Evolutionary conservation across 2,329 filamentous ascomycete species (phyloP), one percentile per base, ranked within the genome.

Genomic region (Mycocentrospora acerina): DNA sequence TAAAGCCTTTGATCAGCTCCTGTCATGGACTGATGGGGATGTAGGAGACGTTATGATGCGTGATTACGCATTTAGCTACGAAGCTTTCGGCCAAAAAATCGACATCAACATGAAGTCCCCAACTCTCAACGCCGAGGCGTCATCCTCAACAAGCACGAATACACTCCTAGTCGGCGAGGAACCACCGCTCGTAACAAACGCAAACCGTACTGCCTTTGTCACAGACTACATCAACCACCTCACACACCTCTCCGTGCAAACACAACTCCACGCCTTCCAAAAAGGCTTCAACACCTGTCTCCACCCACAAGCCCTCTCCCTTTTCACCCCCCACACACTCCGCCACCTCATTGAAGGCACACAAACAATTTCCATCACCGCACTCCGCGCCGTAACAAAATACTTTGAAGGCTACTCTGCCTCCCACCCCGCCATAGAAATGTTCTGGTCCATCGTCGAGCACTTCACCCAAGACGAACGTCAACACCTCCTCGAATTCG

Each of bases 151-250:
- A 7, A 12, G 4, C 15, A 11, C n/a, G 7, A 11, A 17, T 31
- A 32, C 28, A 3, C 31, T 3, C 33, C 33, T 13, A 44, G 35
- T 27, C 15, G 29, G 33, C 16, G 31, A 13, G 16, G 81, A 86
- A 46, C 79, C 86, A 1, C 77, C 80, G 1, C 71, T 88, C n/a
- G 89, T 97, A 17, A 95, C 88, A 0, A 83, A 85, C 51, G 78
- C 77, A 25, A 96, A 94, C 62, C 82, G 90, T 29, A 76, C 83
- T 35, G 77, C 81, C 19, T 98, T 89, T 54, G 83, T 95, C 4
- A 79, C 76, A 38, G 88, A 95, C 66, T 97, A 97, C 64, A 85
- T 94, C 50, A 77, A 77, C 41, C 94, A 90, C 75, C 77, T 96
- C 17, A 88, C 87, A 0, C 80, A 89, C 58, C 77, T 86, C 25